phyloP scores from a whole-genome alignment of 495 filamentous ascomycete species.

The Aspergillus affinis region DNA sequence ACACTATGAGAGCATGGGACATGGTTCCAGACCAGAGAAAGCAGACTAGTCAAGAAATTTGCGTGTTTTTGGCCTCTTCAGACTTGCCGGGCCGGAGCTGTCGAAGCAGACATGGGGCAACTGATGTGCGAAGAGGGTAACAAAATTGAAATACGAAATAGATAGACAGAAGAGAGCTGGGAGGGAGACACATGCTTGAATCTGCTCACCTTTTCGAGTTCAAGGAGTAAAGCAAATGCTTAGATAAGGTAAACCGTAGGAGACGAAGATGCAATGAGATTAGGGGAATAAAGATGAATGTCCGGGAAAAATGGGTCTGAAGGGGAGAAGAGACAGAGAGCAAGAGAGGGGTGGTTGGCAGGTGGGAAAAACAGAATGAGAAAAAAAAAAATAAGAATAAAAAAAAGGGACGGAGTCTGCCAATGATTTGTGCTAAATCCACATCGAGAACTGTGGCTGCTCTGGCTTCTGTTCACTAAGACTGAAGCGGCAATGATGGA shows the following conservation, averaged over 20 bases:
- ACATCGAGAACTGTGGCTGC: neutral
- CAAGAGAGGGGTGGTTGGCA: neutral
- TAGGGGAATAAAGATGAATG: neutral
- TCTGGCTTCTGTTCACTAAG: neutral
- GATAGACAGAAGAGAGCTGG: too few species aligned
- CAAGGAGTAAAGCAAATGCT: neutral
- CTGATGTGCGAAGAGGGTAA: neutral
- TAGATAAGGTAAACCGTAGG: too few species aligned
- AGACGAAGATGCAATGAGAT: neutral
- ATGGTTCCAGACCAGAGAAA: neutral
- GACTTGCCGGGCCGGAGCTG: neutral
- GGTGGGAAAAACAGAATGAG: neutral
- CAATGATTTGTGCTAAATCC: neutral
- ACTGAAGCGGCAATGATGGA: constrained; percentile 14
- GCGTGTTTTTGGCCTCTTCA: neutral
- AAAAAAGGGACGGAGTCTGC: neutral
- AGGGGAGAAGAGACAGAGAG: neutral
- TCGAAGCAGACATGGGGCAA: neutral
- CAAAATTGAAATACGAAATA: neutral
- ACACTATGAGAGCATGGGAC: neutral
- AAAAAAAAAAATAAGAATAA: constrained; percentile 2
- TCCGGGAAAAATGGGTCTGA: neutral
- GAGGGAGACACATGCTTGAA: neutral
- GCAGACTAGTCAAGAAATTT: neutral
- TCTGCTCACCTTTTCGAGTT: neutral